Evolutionary conservation across 371 early-diverging fungal species (phyloP), one percentile per base, ranked within the genome.

Genomic region (Umbelopsis sp.): DNA sequence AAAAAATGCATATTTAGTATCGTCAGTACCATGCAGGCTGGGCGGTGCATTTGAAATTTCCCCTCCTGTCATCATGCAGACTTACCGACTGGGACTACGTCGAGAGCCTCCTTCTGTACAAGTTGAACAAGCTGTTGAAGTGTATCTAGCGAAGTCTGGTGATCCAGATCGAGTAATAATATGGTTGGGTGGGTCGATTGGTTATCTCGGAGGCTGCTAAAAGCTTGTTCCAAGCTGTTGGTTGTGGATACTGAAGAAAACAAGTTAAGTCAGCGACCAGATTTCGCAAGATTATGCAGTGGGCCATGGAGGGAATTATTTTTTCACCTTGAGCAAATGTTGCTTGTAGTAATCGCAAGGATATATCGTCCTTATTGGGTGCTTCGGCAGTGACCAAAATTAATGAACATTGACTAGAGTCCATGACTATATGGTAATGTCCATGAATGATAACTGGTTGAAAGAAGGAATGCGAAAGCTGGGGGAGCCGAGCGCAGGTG

Each of bases 401-500:
- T 57, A 57, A 57, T 35, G 57, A 57, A 57, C 57, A 57, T 57
- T 57, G 57, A 57, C 57, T 57, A 35, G 57, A 57, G 57, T 57
- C 57, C 57, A 57, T 57, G 57, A 57, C 57, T 57, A 57, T 57
- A 57, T 37, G 16, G 32, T 18, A 57, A 57, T 57, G 57, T 35
- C 18, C 57, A 57, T 57, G 41, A 41, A 41, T 41, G 41, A 41
- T 41, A 41, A 41, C 12, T 41, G 41, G 41, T 41, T 0, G 41
- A 41, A 41, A 41, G 41, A 41, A 41, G 29, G 41, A 41, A 41
- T 41, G 41, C 41, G 41, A 41, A 41, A 41, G 41, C 41, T 41
- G 41, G 41, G 41, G 41, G 41, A 41, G 41, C 41, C 41, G 41
- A 41, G 41, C 41, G 41, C 41, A 41, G 41, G 41, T 41, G 41